Base-by-base conservation (phyloP, 2,329 filamentous ascomycete genomes). In the Calycina herbarum region DNA sequence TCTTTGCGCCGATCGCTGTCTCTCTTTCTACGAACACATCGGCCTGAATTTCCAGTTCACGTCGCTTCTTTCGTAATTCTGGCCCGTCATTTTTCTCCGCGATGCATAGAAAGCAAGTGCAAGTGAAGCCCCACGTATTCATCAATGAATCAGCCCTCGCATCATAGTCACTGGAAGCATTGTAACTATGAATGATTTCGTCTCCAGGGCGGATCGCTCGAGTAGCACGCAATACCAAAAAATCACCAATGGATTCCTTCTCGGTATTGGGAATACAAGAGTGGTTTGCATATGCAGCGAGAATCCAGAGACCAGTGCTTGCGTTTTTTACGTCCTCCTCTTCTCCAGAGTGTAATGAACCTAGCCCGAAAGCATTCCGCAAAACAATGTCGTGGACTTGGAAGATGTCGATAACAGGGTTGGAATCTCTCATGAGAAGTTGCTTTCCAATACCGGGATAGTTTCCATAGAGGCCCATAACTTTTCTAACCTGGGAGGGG, bases 191-290 rank as follows among this genome's bases (percentile, higher is more conserved):
- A 1, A 72, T 70, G 8, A 87, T 71, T 71, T 88, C 84, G 0
- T 82, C 79, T 17, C 76, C 76, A 0, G 79, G 70, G 0, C 75
- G 67, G 0, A 87, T 73, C 38, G 82, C 77, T n/a, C 71, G 70
- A 0, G 78, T 75, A 0, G 84, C 84, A 11, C 82, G 80, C 20
- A 86, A 59, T 4, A 86, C 77, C 69, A 80, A 78, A 76, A 87
- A 79, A 69, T 87, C 83, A 3, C 84, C 83, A 33, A 86, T 82
- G 69, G 83, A 85, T 0, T 79, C 74, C 24, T 81, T 81, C 0
- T 66, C 67, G 15, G 79, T 79, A 68, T 86, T 87, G 5, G 73
- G 72, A 6, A 79, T 38, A 71, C 85, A 87, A 6, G 78, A 79
- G 67, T 87, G 84, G 11, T 45, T 45, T 11, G 11, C 42, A 45